Evolutionary conservation across 257 asterid genomes (phyloP).

Genomic region (Nicotiana undulata): DNA sequence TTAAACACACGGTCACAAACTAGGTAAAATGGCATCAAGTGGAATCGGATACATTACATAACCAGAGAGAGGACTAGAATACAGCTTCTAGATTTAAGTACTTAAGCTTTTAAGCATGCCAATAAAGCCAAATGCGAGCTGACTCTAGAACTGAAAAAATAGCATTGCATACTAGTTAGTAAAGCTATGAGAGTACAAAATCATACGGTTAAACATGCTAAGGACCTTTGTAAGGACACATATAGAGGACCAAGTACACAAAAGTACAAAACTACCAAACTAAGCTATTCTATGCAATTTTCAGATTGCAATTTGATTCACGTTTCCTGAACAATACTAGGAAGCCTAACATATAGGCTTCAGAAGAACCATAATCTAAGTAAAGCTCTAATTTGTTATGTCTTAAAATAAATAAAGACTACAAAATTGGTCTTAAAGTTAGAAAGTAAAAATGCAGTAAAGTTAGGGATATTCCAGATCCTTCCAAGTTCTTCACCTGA

Average conservation of each 20-base stretch:
- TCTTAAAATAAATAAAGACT: background rate
- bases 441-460: too few species aligned
- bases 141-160: background rate
- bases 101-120: background rate
- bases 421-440: too few species aligned
- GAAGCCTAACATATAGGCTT: background rate
- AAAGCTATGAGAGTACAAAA: background rate
- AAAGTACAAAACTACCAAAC: background rate
- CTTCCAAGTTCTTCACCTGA: too few species aligned
- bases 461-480: too few species aligned
- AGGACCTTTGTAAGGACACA: background rate
- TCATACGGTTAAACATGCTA: background rate
- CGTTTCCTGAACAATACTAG: background rate
- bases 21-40: background rate
- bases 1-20: background rate
- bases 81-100: background rate
- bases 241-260: background rate
- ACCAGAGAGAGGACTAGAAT: background rate
- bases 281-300: background rate
- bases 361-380: background rate
- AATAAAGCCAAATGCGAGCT: background rate
- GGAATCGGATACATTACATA: background rate
- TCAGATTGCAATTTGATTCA: background rate
- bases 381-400: background rate
- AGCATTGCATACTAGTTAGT: background rate